phyloP scores from a whole-genome alignment of 2,329 filamentous ascomycete species.

The Fusarium piperis region DNA sequence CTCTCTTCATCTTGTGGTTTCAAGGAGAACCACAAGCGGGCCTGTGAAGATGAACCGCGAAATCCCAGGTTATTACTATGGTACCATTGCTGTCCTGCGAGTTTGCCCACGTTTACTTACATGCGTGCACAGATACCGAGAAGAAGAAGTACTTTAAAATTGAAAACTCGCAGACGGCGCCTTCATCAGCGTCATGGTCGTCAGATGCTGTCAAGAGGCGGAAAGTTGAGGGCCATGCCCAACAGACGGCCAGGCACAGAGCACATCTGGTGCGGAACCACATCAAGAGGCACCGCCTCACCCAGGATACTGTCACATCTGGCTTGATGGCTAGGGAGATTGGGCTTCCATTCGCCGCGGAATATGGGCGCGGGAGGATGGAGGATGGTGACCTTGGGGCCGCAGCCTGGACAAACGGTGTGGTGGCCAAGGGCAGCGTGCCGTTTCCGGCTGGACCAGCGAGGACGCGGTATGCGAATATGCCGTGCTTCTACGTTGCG shows the following conservation, averaged over 20 bases:
- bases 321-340: conserved; percentile 44
- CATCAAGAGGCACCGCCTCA: conserved; percentile 50
- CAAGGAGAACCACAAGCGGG: neutral
- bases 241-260: conserved; percentile 39
- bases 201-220: conserved; percentile 67
- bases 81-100: conserved; percentile 44
- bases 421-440: conserved; percentile 54
- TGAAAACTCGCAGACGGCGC: conserved; percentile 64
- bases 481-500: conserved; percentile 54
- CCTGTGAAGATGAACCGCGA: conserved; percentile 44
- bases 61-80: conserved; percentile 66
- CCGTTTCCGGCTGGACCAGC: conserved; percentile 46
- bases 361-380: conserved; percentile 32
- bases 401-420: conserved; percentile 51
- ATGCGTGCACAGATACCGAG: conserved; percentile 54
- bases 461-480: conserved; percentile 44
- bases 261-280: conserved; percentile 48
- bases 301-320: conserved; percentile 47
- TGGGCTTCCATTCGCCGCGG: conserved; percentile 20
- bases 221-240: conserved; percentile 54
- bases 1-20: neutral
- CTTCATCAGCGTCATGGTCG: conserved; percentile 63
- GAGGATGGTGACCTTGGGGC: conserved; percentile 42
- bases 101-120: neutral
- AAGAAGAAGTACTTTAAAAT: conserved; percentile 77